A percentile compares a stretch with the other conserved stretches of the same genome.
Evolutionary conservation across 2,329 filamentous ascomycete genomes (phyloP).

Genomic region (Coleophoma eucalyptorum): DNA sequence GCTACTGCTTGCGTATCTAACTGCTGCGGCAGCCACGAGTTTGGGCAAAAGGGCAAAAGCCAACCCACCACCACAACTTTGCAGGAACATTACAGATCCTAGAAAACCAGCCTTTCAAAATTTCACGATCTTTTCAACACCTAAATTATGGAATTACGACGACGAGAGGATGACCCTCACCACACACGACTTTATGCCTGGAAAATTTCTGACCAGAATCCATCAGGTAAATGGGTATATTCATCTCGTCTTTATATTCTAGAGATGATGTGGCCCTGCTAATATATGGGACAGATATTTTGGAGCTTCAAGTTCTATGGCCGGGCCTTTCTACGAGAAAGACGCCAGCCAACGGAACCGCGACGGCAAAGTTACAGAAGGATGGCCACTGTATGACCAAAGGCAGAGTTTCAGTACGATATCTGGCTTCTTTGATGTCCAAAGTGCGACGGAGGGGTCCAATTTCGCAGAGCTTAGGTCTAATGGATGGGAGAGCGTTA

Average conservation of each 20-base stretch:
- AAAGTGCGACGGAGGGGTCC: slow-evolving; percentile 50
- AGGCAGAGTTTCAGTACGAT: slow-evolving; percentile 66
- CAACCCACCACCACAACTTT: too few species aligned
- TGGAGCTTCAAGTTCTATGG: slow-evolving; percentile 5
- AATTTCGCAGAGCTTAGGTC: slow-evolving; percentile 63
- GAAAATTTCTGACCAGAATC: slow-evolving; percentile 8
- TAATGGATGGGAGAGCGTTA: slow-evolving; percentile 61
- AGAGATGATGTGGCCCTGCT: background rate
- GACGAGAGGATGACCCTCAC: background rate
- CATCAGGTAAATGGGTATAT: slow-evolving; percentile 14
- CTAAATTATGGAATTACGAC: background rate
- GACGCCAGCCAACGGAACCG: slow-evolving; percentile 14
- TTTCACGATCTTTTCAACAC: too few species aligned
- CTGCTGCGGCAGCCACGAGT: too few species aligned
- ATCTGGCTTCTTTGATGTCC: slow-evolving; percentile 62
- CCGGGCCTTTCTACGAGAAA: slow-evolving; percentile 13
- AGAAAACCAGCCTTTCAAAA: too few species aligned
- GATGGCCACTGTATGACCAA: slow-evolving; percentile 63
- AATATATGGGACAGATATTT: slow-evolving; percentile 5
- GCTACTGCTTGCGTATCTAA: too few species aligned
- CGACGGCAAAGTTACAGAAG: slow-evolving; percentile 31
- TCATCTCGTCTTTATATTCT: background rate
- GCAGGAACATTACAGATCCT: too few species aligned
- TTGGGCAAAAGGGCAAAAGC: too few species aligned
- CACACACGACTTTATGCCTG: slow-evolving; percentile 2